Base-by-base conservation (phyloP, 495 filamentous ascomycete species). In the Aspergillus diversus region DNA sequence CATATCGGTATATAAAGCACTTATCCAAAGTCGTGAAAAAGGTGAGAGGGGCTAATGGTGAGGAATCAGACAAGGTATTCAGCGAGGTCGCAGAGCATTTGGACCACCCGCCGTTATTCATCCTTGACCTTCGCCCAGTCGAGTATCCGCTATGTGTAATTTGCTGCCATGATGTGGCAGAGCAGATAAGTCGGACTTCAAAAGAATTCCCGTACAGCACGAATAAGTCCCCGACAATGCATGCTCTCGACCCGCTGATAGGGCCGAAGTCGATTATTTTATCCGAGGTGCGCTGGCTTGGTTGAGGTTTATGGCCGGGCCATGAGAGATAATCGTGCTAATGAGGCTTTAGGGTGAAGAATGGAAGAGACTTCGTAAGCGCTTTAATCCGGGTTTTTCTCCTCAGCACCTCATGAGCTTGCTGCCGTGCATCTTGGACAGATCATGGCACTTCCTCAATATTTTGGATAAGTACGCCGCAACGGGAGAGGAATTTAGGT, bases 331-430 rank as follows among this genome's bases (percentile, higher is more conserved):
- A 1, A 27, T 27, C 21, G 21, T 27, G 21, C 21, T 27, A 27
- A 27, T 27, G 21, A 1, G 21, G 21, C 2, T 27, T 27, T 27
- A 27, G 21, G 53, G 62, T 5, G 69, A 71, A 32, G n/a, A 76
- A 53, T 81, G 79, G 79, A 78, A 70, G 65, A 54, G 51, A 3
- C 61, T 72, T n/a, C 75, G 77, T 48, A 70, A 74, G 43, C 57
- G 71, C 3, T 80, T 80, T 59, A 73, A 76, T 16, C 72, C 76
- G 0, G 78, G 77, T 31, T 80, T 81, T 48, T 67, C 72, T 5
- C 71, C 68, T 9, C 64, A 60, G 34, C 74, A 81, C 35, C 71
- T 81, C 3, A 66, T 75, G 47, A 73, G 63, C 9, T 53, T 77
- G 5, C 55, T 80, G 31, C 76, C 76, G 5, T 59, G 58, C 12